These are phyloP conservation scores for Candida mattraensis DNA, from an alignment of 805 yeast genomes.

Conservation along the genomic window DNA sequence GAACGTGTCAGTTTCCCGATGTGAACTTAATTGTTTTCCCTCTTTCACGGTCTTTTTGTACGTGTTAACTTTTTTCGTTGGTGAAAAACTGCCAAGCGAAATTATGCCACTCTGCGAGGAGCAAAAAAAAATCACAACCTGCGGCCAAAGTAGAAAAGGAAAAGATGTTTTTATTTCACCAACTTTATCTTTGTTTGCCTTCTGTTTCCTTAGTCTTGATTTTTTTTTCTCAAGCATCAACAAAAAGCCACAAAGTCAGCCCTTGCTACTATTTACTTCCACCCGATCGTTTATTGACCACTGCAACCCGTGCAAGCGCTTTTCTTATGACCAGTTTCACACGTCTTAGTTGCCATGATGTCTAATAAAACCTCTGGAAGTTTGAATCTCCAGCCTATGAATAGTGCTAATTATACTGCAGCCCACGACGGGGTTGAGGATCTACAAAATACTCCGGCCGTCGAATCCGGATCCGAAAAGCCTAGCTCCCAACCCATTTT, in stretches of 20 bases:
- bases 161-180: not conserved
- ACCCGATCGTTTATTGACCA: too few species aligned
- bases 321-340: not conserved
- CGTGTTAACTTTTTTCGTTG: slow-evolving; percentile 11
- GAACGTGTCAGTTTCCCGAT: too few species aligned
- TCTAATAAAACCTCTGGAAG: slow-evolving; percentile 26
- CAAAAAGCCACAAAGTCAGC: too few species aligned
- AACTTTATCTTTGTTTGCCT: too few species aligned
- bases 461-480: slow-evolving; percentile 4
- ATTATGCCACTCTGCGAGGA: too few species aligned
- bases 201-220: too few species aligned
- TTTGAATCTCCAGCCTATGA: slow-evolving; percentile 34
- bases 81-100: too few species aligned
- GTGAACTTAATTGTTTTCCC: too few species aligned
- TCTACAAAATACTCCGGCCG: slow-evolving; percentile 3
- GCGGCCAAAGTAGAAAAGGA: slow-evolving; percentile 5
- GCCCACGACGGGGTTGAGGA: slow-evolving; percentile 29
- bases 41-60: slow-evolving; percentile 5
- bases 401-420: slow-evolving; percentile 32
- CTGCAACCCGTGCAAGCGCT: too few species aligned
- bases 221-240: too few species aligned
- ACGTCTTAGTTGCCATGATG: slow-evolving; percentile 16
- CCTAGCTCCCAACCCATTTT: slow-evolving; percentile 17
- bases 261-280: too few species aligned
- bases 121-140: slow-evolving; percentile 3